Conservation (phyloP, 1,284 basidiomycete genomes). For the Malassezia sympodialis region DNA sequence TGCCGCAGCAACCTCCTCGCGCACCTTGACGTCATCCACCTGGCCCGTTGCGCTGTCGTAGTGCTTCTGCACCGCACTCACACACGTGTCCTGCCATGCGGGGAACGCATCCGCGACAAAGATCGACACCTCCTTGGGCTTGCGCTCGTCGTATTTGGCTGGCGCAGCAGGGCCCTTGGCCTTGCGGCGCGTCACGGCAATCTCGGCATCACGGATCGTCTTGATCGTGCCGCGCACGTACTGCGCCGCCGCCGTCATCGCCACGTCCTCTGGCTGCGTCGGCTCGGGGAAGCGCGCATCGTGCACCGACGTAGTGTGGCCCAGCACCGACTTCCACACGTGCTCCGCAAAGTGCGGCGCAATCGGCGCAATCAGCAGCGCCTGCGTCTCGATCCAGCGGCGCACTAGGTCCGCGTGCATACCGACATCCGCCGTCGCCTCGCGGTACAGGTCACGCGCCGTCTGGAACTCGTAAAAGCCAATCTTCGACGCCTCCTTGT, state of each 20-base stretch:
- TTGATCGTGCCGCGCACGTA: constrained; percentile 81
- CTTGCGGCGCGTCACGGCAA: constrained; percentile 30
- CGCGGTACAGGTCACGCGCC: constrained; percentile 88
- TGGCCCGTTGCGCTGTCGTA: constrained; percentile 58
- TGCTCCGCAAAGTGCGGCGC: constrained; percentile 93
- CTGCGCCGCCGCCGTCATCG: constrained; percentile 52
- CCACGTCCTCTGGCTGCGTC: constrained; percentile 55
- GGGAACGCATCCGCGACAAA: constrained; percentile 87
- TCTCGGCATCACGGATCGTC: constrained; percentile 80
- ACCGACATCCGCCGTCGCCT: constrained; percentile 67
- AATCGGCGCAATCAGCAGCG: constrained; percentile 73
- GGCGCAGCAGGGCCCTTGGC: constrained; percentile 31
- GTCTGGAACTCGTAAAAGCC: constrained; percentile 94
- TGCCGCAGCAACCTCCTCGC: constrained; percentile 60
- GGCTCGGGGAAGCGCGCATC: constrained; percentile 63
- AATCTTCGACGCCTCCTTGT: constrained; percentile 88
- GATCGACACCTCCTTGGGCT: constrained; percentile 67
- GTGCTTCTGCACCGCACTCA: constrained; percentile 63
- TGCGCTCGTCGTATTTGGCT: constrained; percentile 37
- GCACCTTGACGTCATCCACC: constrained; percentile 75
- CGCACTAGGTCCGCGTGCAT: constrained; percentile 70
- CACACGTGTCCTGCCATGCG: constrained; percentile 79
- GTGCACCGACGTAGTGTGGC: constrained; percentile 73
- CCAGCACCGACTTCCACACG: constrained; percentile 64
- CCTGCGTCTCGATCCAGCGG: constrained; percentile 71